Base-by-base conservation (phyloP, 2,329 filamentous ascomycete genomes). In the Alternaria tenuissima region DNA sequence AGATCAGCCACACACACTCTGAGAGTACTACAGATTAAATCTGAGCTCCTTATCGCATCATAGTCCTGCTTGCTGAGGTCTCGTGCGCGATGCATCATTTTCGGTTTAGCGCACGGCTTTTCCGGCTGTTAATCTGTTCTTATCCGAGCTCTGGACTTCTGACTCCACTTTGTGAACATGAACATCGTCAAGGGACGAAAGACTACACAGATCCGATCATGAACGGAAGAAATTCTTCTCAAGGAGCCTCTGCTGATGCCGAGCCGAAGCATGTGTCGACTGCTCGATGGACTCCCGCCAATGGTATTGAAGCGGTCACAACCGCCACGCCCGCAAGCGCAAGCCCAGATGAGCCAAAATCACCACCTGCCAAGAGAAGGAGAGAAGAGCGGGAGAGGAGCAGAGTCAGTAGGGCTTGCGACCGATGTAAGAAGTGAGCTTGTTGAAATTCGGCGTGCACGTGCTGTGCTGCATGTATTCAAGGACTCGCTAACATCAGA, bases 391-490 rank as follows among this genome's bases (percentile, higher is more conserved):
- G 63, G 32, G 80, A 81, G 51, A 69, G 81, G 18, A 76, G 76
- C 22, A 77, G 81, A 52, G 82, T 83, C 51, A 83, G 79, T 58
- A 76, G 82, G 28, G 82, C 82, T 18, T 84, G 82, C 65, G 82
- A 84, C 70, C 73, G 78, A 55, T 84, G 82, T 71, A 84, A 84
- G 70, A 81, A 76, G 82, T 83, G 67, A 70, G 76, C 51, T 52
- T 61, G 42, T 42, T 9, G 36, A 28, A 44, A 38, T 48, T 46
- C 56, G 46, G 30, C 34, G 46, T 51, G 52, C 52, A 56, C 24
- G 32, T 55, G 44, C 55, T 34, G 54, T 58, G 53, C 49, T 52
- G 18, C 46, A 22, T 9, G 28, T 12, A 14, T 51, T 3, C 26
- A n/a, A 30, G 22, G 14, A 46, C 26, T 22, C 32, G 61, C 61